Percentiles rank a stretch among this genome's conserved stretches.
Evolutionary conservation across 768 basidiomycete genomes (phyloP).

Genomic region (Ramaria rubella): DNA sequence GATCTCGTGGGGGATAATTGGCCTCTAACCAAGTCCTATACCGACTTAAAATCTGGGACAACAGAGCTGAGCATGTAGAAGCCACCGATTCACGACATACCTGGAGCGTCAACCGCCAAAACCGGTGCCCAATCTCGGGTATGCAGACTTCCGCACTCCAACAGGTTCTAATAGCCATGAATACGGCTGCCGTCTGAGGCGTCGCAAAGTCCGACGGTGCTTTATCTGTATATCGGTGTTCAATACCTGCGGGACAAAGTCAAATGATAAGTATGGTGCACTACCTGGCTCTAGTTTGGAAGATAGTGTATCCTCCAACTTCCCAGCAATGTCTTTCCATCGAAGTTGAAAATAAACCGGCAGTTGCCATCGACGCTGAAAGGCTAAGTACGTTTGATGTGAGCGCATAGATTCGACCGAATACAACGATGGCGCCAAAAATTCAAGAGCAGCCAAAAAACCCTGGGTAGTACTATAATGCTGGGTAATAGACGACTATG

Average conservation of each 20-base stretch:
- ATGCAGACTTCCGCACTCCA: slow-evolving; percentile 88
- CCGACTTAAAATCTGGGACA: slow-evolving; percentile 64
- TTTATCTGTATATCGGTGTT: background rate
- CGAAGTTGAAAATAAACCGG: slow-evolving; percentile 95
- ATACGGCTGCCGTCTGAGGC: slow-evolving; percentile 59
- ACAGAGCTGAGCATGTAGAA: background rate
- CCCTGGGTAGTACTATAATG: slow-evolving; percentile 78
- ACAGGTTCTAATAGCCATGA: slow-evolving; percentile 67
- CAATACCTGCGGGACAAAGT: too few species aligned
- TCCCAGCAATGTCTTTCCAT: slow-evolving; percentile 87
- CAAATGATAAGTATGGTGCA: background rate
- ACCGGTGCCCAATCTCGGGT: slow-evolving; percentile 71
- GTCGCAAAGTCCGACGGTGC: slow-evolving; percentile 34
- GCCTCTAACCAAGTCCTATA: slow-evolving; percentile 75
- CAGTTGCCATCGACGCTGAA: slow-evolving; percentile 89
- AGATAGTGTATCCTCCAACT: slow-evolving; percentile 63
- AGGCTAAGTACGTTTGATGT: slow-evolving; percentile 63
- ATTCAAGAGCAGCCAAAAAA: slow-evolving; percentile 78
- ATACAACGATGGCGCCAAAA: slow-evolving; percentile 67
- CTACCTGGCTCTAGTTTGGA: slow-evolving; percentile 29
- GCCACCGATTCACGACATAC: slow-evolving; percentile 30
- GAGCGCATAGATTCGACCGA: slow-evolving; percentile 66
- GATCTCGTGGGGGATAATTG: slow-evolving; percentile 40
- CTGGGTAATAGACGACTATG: slow-evolving; percentile 32
- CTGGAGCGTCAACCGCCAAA: slow-evolving; percentile 91